Evolutionary conservation across 192 early-diverging fungal genomes (phyloP).

Genomic region (Coemansia sp.): DNA sequence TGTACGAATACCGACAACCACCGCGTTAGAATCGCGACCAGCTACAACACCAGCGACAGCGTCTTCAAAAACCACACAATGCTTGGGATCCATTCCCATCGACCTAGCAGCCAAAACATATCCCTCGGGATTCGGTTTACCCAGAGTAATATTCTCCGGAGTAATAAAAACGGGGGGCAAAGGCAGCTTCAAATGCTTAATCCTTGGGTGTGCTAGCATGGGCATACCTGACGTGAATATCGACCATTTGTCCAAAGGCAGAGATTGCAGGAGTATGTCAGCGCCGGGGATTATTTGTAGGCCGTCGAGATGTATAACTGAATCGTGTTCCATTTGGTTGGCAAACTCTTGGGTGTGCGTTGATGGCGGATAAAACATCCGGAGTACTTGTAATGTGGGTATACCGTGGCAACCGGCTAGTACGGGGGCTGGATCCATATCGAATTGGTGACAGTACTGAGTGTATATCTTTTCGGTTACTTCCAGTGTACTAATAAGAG

Average conservation of each 20-base stretch:
- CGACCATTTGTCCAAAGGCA: constrained; percentile 22
- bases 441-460: background rate
- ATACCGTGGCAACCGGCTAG: constrained; percentile 34
- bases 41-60: constrained; percentile 22
- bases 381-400: constrained; percentile 38
- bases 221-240: constrained; percentile 43
- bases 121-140: constrained; percentile 41
- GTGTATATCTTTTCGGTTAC: constrained; percentile 34
- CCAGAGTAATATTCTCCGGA: constrained; percentile 20
- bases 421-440: constrained; percentile 25
- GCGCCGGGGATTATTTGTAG: constrained; percentile 27
- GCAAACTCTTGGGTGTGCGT: constrained; percentile 33
- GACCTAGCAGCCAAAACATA: constrained; percentile 26
- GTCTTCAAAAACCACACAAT: constrained; percentile 48
- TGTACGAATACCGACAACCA: constrained; percentile 32
- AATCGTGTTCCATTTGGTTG: constrained; percentile 19
- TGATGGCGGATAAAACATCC: constrained; percentile 16
- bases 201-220: constrained; percentile 29
- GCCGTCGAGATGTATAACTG: constrained; percentile 9
- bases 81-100: constrained; percentile 4
- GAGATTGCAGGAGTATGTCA: background rate
- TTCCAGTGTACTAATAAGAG: constrained; percentile 26
- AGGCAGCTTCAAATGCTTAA: constrained; percentile 22
- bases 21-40: constrained; percentile 12
- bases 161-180: constrained; percentile 32